phyloP scores from a whole-genome alignment of 2,329 filamentous ascomycete genomes.

The Diplodia intermedia region DNA sequence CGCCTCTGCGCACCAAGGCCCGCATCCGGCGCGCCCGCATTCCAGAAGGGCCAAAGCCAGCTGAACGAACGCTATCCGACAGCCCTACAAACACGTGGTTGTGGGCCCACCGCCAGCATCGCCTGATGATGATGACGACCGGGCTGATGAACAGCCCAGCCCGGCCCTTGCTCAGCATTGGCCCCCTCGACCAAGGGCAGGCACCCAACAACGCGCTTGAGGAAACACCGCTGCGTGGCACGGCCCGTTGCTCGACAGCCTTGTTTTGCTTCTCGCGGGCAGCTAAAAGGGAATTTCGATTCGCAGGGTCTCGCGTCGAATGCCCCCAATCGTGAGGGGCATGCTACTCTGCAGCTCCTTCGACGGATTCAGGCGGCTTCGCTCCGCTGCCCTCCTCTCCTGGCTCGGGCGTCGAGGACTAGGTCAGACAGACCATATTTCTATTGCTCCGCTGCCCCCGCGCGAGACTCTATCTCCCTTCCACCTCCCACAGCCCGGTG shows the following conservation, averaged over 20 bases:
- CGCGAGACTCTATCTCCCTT: neutral
- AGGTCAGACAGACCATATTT: conserved; percentile 8
- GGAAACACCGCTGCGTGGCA: conserved; percentile 14
- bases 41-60: neutral
- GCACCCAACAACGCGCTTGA: conserved; percentile 9
- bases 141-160: conserved; percentile 24
- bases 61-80: conserved; percentile 1
- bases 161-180: conserved; percentile 8
- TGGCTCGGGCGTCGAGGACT: neutral
- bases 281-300: conserved; percentile 9
- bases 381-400: conserved; percentile 6
- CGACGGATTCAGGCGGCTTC: conserved; percentile 1
- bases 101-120: conserved; percentile 28
- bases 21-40: neutral
- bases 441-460: neutral
- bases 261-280: conserved; percentile 9
- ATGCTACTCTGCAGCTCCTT: neutral
- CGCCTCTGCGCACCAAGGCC: neutral
- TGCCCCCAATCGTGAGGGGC: neutral
- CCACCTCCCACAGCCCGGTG: neutral
- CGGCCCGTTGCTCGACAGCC: conserved; percentile 18
- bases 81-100: conserved; percentile 29
- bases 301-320: neutral
- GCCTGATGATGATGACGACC: conserved; percentile 25
- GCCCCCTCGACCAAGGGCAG: conserved; percentile 5